Evolutionary conservation across 2,329 filamentous ascomycete genomes (phyloP), one percentile per base, ranked within the genome.

Genomic region (Calonectria hawksworthii): DNA sequence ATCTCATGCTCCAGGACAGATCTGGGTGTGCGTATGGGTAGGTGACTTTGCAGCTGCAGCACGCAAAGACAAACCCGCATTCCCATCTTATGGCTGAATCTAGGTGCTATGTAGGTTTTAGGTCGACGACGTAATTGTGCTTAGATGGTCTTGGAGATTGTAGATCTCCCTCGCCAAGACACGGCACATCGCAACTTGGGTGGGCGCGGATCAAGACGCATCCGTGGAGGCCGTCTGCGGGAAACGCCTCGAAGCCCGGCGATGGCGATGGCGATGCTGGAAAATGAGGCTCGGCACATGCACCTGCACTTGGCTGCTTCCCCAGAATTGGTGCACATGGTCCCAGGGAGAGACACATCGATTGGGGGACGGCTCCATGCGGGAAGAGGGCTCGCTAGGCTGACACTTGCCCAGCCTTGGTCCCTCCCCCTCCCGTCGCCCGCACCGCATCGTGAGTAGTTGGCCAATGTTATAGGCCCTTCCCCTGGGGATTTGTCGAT

Each of bases 401-500:
- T 61, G 44, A 23, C 44, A 41, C 56, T 34, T 38, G 38, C 18
- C 34, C 34, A 28, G 38, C 23, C 14, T 63, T 14, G 56, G 34
- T 38, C 14, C 34, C 34, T 41, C 23, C 38, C 36, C 23, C 36
- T 63, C 23, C 26, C 36, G 9, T 38, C 56, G 23, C 34, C 34
- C 36, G 56, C 23, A 41, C 34, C 34, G 36, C 56, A 28, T 63
- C 23, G 23, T n/a, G 34, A 41, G 34, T 18, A 63, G 56, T 34
- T 18, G 34, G 34, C 56, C 56, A 63, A 63, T 63, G 32, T 38
- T 26, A 26, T 41, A 63, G 34, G 36, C n/a, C 34, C 56, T 41
- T 63, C 56, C 56, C 56, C 56, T 63, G 56, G 38, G 38, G 23
- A 63, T 41, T 41, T 63, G 23, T 63, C 56, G 56, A 47, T 65